Evolutionary conservation across 2,329 filamentous ascomycete genomes (phyloP).

Genomic region (Arthrobotrys iridis): DNA sequence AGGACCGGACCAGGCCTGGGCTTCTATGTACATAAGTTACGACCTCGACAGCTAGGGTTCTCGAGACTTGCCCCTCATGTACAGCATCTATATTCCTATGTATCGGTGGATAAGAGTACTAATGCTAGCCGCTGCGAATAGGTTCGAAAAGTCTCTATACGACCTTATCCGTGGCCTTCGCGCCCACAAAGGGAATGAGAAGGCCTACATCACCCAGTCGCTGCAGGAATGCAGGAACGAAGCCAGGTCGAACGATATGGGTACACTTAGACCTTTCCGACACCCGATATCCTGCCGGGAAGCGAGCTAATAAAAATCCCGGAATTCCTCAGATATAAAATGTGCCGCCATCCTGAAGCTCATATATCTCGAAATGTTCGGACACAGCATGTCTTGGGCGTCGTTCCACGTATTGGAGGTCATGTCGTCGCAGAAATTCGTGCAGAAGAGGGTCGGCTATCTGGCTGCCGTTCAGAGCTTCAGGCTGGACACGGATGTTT

Average conservation of each 20-base stretch:
- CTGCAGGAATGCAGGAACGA: conserved; percentile 95
- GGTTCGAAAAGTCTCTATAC: conserved; percentile 99
- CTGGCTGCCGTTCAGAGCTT: conserved; percentile 96
- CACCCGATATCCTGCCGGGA: background rate
- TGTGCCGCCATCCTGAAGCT: conserved; percentile 94
- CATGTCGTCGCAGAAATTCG: conserved; percentile 95
- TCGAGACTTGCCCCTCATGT: conserved; percentile 53
- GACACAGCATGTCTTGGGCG: conserved; percentile 99
- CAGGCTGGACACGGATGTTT: conserved; percentile 90
- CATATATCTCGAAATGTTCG: conserved; percentile 98
- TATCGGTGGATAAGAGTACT: background rate
- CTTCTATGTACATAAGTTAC: conserved; percentile 32
- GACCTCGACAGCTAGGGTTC: conserved; percentile 32
- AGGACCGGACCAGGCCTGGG: background rate
- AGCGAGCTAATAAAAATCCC: background rate
- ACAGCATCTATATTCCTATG: background rate
- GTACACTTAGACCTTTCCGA: conserved; percentile 65
- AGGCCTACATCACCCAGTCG: conserved; percentile 91
- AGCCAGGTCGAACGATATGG: conserved; percentile 92
- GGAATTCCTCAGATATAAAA: conserved; percentile 76
- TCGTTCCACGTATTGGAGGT: conserved; percentile 98
- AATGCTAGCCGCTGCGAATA: conserved; percentile 61
- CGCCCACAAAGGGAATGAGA: conserved; percentile 94
- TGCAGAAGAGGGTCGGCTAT: conserved; percentile 95
- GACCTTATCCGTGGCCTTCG: conserved; percentile 97